Base-by-base conservation (phyloP, 345 rosid genomes). In the Psidium friedrichsthalianum region DNA sequence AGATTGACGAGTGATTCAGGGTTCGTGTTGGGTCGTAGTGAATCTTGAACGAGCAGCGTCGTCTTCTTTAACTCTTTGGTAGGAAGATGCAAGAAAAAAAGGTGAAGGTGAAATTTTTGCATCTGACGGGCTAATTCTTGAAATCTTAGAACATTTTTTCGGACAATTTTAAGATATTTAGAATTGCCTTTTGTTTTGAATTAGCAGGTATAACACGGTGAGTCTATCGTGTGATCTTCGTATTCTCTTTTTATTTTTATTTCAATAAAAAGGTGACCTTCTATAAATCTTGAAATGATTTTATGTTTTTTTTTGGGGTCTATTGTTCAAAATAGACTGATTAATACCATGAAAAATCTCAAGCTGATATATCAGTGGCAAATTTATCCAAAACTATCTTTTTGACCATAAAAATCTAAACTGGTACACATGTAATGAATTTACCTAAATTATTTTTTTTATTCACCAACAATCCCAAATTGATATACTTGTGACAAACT, bases 271-370 rank as follows among this genome's bases (percentile, higher is more conserved):
- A 58, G 32, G 32, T n/a, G 32, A 58, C 15, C 32, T 58, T 58
- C 64, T 29, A 5, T n/a, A 58, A 58, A n/a, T 58, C 27, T 58
- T n/a, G 14, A n/a, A 27, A 58, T 58, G 4, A 58, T 58, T 5
- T n/a, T 58, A 24, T 24, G 0, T 10, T 24, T 10, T 24, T 3
- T 25, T 25, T 10, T 11, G 6, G 1, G 6, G 13, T 1, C 0
- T 4, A 0, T 22, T 0, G 0, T 56, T 56, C 13, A 56, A 56
- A 56, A 0, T 56, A 5, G 27, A 44, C 6, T 6, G 47, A 1
- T 44, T 44, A 6, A 44, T 44, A 44, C 8, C 47, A 44, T 8
- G 47, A 44, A 44, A 44, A 44, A 44, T 6, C 8, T 44, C 1
- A 44, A 44, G 6, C 6, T 6, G 7, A 1, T 44, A 44, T 44